Evolutionary conservation across 257 asterid genomes (phyloP).

Genomic region (Gynochthodes officinalis): DNA sequence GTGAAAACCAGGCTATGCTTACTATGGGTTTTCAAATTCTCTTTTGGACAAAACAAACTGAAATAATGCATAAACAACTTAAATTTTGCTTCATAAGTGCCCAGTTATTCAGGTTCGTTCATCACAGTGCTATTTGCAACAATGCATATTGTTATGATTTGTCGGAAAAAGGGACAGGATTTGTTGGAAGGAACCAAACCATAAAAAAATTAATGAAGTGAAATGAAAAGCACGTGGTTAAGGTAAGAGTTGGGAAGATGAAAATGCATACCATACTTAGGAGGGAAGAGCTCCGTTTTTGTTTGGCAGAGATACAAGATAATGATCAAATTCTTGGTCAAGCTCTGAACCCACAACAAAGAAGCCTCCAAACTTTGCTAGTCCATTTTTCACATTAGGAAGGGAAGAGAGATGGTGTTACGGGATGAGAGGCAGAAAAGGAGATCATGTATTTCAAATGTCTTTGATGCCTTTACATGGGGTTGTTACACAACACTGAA

Average conservation of each 20-base stretch:
- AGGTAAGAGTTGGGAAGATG: neutral
- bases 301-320: neutral
- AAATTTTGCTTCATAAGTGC: neutral
- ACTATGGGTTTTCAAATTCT: too few species aligned
- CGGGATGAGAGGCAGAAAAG: neutral
- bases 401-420: neutral
- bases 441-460: neutral
- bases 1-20: too few species aligned
- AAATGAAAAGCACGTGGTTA: neutral
- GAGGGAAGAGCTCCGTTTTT: neutral
- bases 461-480: neutral
- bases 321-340: neutral
- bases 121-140: neutral
- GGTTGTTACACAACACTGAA: neutral
- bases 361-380: neutral
- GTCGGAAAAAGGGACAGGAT: too few species aligned
- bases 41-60: too few species aligned
- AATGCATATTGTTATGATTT: neutral
- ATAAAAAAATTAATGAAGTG: too few species aligned
- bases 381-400: neutral
- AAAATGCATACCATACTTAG: conserved; percentile 13
- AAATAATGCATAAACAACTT: neutral
- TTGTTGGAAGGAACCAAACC: too few species aligned
- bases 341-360: neutral
- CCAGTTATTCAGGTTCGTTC: neutral